Base-by-base conservation (phyloP, 495 filamentous ascomycete genomes). In the Penicillium canescens region DNA sequence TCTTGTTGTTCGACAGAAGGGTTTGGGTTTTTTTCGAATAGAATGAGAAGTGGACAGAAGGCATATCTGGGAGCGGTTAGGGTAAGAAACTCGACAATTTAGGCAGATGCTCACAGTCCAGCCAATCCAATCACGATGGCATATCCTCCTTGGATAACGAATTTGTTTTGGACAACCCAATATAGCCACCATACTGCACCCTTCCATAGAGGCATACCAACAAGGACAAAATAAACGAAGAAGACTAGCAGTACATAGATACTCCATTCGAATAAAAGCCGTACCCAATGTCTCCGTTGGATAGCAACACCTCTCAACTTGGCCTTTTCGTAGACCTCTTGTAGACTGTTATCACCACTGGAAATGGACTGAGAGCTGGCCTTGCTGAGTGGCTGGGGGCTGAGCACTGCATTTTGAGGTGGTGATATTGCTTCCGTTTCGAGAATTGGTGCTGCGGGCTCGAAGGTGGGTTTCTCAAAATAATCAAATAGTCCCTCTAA, bases 131-230 rank as follows among this genome's bases (percentile, higher is more conserved):
- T 62, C 8, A 61, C 63, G 42, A 76, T 73, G 3, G 69, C 59
- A 50, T 61, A 71, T 5, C 71, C 71, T 18, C 70, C 73, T 10
- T 51, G 51, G 31, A 75, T 59, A 2, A 70, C 65, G 39, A 76
- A 73, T 36, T 70, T 68, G n/a, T 66, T 56, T 31, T 42, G 37
- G 23, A 77, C 61, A 6, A 72, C 45, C 58, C 65, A 71, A 37
- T 72, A 77, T 14, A 76, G 31, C 67, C 68, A 76, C 61, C 66
- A 75, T 6, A 76, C 70, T 12, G 67, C 61, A 13, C 74, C 74
- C 45, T 65, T 65, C 74, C 74, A 77, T 23, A 77, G 43, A 3
- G 74, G 74, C 37, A 70, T 39, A 6, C 74, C 74, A 10, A 76
- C 46, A 3, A 77, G 60, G 33, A 72, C 68, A 13, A 77, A 70